phyloP scores from a whole-genome alignment of 2,329 filamentous ascomycete species.

The Mollisia scopiformis region DNA sequence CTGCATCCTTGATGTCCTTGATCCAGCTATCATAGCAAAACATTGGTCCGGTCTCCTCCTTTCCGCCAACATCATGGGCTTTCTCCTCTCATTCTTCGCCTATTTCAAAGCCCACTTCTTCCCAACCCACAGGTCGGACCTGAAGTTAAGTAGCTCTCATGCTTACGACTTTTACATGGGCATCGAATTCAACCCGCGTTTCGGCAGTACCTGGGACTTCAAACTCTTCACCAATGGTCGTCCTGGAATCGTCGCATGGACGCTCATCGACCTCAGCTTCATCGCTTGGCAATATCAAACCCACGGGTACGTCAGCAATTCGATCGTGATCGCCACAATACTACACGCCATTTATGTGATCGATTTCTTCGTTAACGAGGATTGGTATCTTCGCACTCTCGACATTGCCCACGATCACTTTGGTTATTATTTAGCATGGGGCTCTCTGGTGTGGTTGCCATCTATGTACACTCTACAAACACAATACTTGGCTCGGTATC shows the following conservation, averaged over 20 bases:
- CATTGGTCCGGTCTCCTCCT: neutral
- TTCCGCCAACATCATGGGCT: neutral
- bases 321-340: neutral
- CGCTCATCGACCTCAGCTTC: neutral
- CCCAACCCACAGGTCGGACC: neutral
- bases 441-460: neutral
- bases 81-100: neutral
- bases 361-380: neutral
- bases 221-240: neutral
- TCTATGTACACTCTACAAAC: neutral
- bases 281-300: neutral
- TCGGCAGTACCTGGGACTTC: neutral
- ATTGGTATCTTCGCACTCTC: slow-evolving; percentile 1
- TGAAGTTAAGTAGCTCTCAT: neutral
- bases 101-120: neutral
- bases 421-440: neutral
- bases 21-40: neutral
- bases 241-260: neutral
- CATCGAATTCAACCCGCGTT: neutral
- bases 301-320: neutral
- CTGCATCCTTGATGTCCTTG: neutral
- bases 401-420: neutral
- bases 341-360: neutral
- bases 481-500: neutral
- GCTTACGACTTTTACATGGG: neutral